A percentile compares a stretch with the other conserved stretches of the same genome.
Evolutionary conservation across 257 asterid species (phyloP).

Genomic region (Misopates orontium): DNA sequence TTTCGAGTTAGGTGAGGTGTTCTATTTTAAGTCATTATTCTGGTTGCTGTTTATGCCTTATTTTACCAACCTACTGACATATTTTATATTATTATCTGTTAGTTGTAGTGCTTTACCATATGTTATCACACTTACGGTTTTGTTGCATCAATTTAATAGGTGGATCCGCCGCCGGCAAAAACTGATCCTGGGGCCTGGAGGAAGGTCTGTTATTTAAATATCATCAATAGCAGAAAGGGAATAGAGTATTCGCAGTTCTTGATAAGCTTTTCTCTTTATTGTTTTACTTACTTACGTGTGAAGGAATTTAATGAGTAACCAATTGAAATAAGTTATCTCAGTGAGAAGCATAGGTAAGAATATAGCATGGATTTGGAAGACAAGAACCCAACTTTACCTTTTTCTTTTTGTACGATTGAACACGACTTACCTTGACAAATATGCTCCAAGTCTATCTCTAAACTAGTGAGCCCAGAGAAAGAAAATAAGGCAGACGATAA

Average conservation of each 20-base stretch:
- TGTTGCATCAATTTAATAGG: slow-evolving; percentile 42
- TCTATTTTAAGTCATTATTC: neutral
- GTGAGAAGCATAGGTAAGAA: neutral
- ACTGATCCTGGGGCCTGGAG: slow-evolving; percentile 53
- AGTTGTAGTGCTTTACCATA: neutral
- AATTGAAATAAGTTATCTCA: neutral
- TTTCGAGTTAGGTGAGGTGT: neutral
- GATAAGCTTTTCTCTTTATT: neutral
- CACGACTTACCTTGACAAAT: neutral
- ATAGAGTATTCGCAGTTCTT: neutral
- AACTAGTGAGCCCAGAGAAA: neutral
- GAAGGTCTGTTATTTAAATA: slow-evolving; percentile 48
- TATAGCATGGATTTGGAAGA: neutral
- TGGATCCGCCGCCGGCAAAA: slow-evolving; percentile 55
- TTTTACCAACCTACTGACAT: slow-evolving; percentile 15
- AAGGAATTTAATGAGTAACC: slow-evolving; percentile 1
- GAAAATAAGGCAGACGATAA: neutral
- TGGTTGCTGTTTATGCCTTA: neutral
- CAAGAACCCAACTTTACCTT: neutral
- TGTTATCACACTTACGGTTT: slow-evolving; percentile 13
- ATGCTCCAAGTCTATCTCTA: neutral
- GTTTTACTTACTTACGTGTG: neutral
- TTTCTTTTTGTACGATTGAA: too few relatives aligned
- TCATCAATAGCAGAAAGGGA: slow-evolving; percentile 1
- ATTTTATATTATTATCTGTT: neutral